Base-by-base conservation (phyloP, 108 stramenopile genomes). In the Cyclotella choctawhatcheeana region DNA sequence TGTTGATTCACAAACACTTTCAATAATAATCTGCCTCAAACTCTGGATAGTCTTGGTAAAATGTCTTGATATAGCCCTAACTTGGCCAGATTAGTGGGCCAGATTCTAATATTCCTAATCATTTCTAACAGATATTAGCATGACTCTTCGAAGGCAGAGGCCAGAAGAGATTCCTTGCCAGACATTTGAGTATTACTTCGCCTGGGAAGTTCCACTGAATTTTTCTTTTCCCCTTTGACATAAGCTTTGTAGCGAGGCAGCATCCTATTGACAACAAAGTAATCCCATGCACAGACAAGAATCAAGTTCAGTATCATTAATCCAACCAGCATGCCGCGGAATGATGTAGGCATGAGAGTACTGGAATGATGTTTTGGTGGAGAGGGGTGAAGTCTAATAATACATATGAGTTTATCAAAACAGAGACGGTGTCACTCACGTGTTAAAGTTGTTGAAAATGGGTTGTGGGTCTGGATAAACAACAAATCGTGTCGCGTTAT, bases 311-410 rank as follows among this genome's bases (percentile, higher is more conserved):
- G 58, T n/a, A 84, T 34, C 85, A 89, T 87, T n/a, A 89, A 51
- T 5, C n/a, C 74, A 14, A 85, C 52, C 0, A 89, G 59, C 16
- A 60, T 72, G 22, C 58, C 48, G 12, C 82, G 84, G 52, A 86
- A 89, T 0, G 55, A 45, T 22, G 76, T 56, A 13, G 89, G 89
- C 89, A 89, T 87, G 10, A 85, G 67, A 59, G 89, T 89, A 26
- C 63, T 64, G 44, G n/a, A n/a, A 12, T 0, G 26, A 35, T 26
- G 3, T 17, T 2, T 8, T 40, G 6, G 37, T 12, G 37, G 12
- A 40, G 37, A 8, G 6, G 12, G n/a, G 37, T 17, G 13, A 51
- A 51, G 5, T 51, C 5, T 21, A 17, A 21, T 51, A 22, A n/a
- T 21, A 51, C 7, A 51, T 17, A 16, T 21, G 17, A 5, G 5